Percentiles rank a stretch among this genome's conserved stretches.
Conservation (phyloP, 768 basidiomycete genomes). For the Boletus tomentosulus region DNA sequence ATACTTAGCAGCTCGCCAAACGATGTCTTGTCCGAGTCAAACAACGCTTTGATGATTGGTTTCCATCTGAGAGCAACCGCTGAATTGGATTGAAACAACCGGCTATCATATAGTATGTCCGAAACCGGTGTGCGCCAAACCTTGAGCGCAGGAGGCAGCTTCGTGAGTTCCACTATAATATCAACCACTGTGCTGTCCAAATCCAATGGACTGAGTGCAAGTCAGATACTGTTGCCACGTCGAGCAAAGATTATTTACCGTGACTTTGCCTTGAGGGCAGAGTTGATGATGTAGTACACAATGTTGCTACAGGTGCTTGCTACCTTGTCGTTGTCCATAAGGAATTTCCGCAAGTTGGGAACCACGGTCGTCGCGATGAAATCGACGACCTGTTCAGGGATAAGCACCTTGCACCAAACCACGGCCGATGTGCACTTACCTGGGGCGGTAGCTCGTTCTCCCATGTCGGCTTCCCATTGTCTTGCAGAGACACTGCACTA, state of each 20-base stretch:
- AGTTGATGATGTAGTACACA: conserved; percentile 76
- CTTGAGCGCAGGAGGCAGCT: conserved; percentile 71
- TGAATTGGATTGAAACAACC: conserved; percentile 77
- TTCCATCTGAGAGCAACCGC: conserved; percentile 63
- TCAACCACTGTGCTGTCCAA: conserved; percentile 62
- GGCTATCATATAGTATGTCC: conserved; percentile 80
- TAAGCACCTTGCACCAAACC: conserved; percentile 4
- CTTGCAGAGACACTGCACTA: conserved; percentile 39
- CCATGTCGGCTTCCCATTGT: conserved; percentile 26
- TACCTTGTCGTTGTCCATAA: conserved; percentile 83
- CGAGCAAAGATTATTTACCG: conserved; percentile 43
- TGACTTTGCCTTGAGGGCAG: conserved; percentile 72
- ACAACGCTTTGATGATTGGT: conserved; percentile 70
- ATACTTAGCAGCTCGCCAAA: conserved; percentile 80
- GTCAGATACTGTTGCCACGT: conserved; percentile 4
- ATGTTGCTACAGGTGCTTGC: conserved; percentile 77
- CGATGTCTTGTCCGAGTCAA: conserved; percentile 83
- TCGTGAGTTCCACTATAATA: conserved; percentile 75
- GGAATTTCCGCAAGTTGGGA: conserved; percentile 71
- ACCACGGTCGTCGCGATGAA: conserved; percentile 69
- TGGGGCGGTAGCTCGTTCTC: conserved; percentile 28
- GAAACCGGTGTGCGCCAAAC: conserved; percentile 78
- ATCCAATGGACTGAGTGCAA: conserved; percentile 64
- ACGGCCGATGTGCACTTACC: conserved; percentile 22
- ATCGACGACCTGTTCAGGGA: conserved; percentile 52